Base-by-base conservation (phyloP, 345 rosid genomes). In the Lepidium africanum region DNA sequence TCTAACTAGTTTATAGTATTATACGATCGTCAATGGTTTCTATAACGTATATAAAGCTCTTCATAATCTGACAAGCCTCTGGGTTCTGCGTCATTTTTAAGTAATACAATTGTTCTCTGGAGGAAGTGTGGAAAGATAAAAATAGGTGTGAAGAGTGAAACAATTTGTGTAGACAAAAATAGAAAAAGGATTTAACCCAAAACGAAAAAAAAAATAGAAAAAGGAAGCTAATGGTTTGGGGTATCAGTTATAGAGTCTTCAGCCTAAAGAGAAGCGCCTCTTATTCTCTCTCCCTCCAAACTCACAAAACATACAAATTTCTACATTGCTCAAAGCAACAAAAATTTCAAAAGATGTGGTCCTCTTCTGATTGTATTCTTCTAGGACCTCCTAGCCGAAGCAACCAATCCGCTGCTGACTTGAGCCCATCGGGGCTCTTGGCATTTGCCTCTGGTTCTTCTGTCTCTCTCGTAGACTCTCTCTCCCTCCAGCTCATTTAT, bases 311-410 rank as follows among this genome's bases (percentile, higher is more conserved):
- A 14, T 46, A 68, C 47, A 59, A 59, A 48, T 49, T 16, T 69
- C 33, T 13, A 30, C 16, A 27, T 37, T 27, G n/a, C 17, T 38
- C 36, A 4, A 42, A 69, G 3, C 42, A 9, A 49, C 59, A 27
- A 39, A 27, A 7, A 30, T 9, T 17, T 59, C 1, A 23, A 49
- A 59, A 13, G 30, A 69, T 69, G 41, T 41, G 70, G 13, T 64
- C 76, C 17, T 53, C 81, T 15, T 86, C 82, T 74, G 81, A 85
- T 65, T 69, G 74, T 63, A 84, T 84, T 82, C 90, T 91, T 12
- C 94, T 94, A 0, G 97, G 97, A 35, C 97, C 96, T 3, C 89
- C 96, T 3, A 80, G 81, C 62, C 88, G 93, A 63, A 87, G 76
- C 83, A 91, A 88, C 80, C 87, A 83, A 74, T 88, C 86, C 57